Evolutionary conservation across 768 basidiomycete species (phyloP), one percentile per base, ranked within the genome.

Genomic region (Amylocystis lapponica): DNA sequence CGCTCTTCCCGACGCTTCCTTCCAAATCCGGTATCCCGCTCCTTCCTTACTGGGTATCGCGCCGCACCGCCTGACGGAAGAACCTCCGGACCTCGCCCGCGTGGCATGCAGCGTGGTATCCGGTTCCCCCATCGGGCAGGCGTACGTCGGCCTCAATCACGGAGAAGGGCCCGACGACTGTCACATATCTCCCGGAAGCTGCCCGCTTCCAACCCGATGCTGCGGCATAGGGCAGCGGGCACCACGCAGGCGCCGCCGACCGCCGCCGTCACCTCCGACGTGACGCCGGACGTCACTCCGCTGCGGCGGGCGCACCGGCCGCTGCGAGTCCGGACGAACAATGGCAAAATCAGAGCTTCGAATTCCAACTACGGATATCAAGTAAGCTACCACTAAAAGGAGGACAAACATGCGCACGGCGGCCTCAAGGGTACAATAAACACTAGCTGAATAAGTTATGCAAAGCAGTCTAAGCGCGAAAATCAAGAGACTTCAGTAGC

Each of bases 401-500:
- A n/a, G n/a, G n/a, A n/a, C n/a, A n/a, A n/a, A n/a, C n/a, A n/a
- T n/a, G n/a, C n/a, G 29, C 29, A n/a, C 29, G 29, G 29, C n/a
- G 9, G 9, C 29, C 29, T 30, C 9, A 26, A 26, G 8, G 23
- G 16, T 39, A 39, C 37, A 39, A 39, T 27, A 39, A 39, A 4
- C 4, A 39, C 34, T 39, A 14, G 4, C 10, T n/a, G n/a, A n/a
- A 25, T 39, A 39, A 25, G 17, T 39, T 6, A 21, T 20, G 35
- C 35, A 25, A 26, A 17, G 17, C 36, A 8, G 10, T 7, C 23
- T 21, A 36, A 12, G 33, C 7, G 16, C 6, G 35, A 5, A 42
- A 20, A 21, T 42, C 31, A 8, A 42, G 29, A 21, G 41, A 42
- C 47, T 32, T 48, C 26, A 53, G 19, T 41, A 49, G 30, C 47